Conservation (phyloP, 768 basidiomycete species). For the Boletus pseudo-olivaceus region DNA sequence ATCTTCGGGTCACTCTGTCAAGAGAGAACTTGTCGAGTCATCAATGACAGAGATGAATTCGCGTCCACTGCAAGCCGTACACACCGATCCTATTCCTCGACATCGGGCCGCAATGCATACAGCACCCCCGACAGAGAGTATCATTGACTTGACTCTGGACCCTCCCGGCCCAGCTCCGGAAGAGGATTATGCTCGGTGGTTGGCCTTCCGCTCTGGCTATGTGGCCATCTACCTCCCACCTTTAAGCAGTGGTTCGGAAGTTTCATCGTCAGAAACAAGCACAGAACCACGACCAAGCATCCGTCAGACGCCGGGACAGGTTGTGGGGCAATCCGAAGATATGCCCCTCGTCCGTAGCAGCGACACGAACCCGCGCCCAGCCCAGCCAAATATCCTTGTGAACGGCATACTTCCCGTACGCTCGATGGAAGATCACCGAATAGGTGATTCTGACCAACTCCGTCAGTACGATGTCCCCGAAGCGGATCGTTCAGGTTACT, state of each 20-base stretch:
- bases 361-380: not conserved
- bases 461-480: not conserved
- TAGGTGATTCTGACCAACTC: not conserved
- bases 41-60: not conserved
- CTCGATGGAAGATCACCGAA: not conserved
- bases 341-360: not conserved
- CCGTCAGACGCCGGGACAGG: not conserved
- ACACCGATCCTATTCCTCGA: not conserved
- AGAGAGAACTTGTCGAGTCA: not conserved
- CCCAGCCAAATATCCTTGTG: not conserved
- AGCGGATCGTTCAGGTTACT: not conserved
- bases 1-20: not conserved
- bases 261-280: not conserved
- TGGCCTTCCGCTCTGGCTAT: slow-evolving; percentile 26
- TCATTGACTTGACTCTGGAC: slow-evolving; percentile 10
- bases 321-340: not conserved
- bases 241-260: not conserved
- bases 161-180: not conserved
- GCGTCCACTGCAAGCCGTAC: not conserved
- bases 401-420: not conserved
- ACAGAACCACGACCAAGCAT: not conserved
- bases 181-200: slow-evolving; percentile 16
- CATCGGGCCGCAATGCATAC: not conserved
- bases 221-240: slow-evolving; percentile 14
- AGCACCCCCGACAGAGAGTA: not conserved